These are phyloP conservation scores for Hypocrella siamensis DNA, from an alignment of 2,329 filamentous ascomycete genomes.

Conservation along the genomic window DNA sequence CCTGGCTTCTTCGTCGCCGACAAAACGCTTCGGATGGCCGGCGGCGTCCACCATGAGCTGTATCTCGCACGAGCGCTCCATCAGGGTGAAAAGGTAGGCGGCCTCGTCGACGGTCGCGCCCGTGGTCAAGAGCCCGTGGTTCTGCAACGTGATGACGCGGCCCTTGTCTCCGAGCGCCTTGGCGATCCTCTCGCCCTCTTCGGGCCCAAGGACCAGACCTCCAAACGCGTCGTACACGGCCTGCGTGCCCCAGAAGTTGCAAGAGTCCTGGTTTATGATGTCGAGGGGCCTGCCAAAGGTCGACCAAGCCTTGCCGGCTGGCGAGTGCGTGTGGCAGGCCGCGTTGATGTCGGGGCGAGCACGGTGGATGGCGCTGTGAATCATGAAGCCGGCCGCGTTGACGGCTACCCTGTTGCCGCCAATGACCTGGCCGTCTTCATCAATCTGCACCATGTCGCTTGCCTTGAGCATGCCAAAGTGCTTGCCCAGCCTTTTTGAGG, in stretches of 20 bases:
- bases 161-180: conserved; percentile 37
- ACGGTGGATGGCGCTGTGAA: conserved; percentile 50
- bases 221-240: conserved; percentile 43
- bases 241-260: conserved; percentile 46
- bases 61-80: conserved; percentile 52
- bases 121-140: conserved; percentile 54
- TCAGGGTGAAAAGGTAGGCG: conserved; percentile 48
- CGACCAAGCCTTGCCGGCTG: conserved; percentile 49
- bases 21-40: conserved; percentile 17
- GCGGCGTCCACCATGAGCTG: conserved; percentile 54
- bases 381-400: conserved; percentile 54
- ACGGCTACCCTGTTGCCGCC: conserved; percentile 44
- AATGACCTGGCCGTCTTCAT: conserved; percentile 40
- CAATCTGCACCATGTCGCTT: conserved; percentile 51
- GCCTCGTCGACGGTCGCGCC: conserved; percentile 57
- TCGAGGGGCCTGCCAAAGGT: conserved; percentile 45
- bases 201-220: conserved; percentile 34
- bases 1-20: conserved; percentile 24
- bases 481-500: neutral
- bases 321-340: conserved; percentile 50
- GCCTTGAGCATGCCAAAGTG: conserved; percentile 52
- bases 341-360: conserved; percentile 47
- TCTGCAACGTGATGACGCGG: conserved; percentile 47
- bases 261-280: conserved; percentile 53
- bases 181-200: conserved; percentile 49